Evolutionary conservation across 2,329 filamentous ascomycete species (phyloP).

Genomic region (Trichophyton simii): DNA sequence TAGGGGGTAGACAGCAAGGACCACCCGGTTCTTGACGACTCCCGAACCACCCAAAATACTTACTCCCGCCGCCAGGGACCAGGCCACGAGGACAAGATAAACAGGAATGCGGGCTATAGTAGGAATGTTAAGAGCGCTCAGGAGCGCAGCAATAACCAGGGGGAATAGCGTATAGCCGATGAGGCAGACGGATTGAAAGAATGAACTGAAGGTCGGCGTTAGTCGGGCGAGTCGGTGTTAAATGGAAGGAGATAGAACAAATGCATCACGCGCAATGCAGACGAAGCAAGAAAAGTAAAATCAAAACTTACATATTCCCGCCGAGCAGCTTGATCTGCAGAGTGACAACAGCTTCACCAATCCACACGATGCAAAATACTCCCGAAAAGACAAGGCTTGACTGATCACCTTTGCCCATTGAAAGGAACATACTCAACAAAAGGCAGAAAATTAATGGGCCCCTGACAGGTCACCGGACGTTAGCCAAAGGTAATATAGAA

Average conservation of each 20-base stretch:
- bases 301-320: conserved; percentile 73
- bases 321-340: conserved; percentile 92
- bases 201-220: conserved; percentile 51
- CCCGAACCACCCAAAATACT: conserved; percentile 93
- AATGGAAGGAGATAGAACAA: not conserved
- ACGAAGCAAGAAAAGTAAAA: not conserved
- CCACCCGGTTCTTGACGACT: conserved; percentile 87
- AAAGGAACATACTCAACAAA: conserved; percentile 73
- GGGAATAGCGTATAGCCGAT: conserved; percentile 98
- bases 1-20: conserved; percentile 84
- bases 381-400: conserved; percentile 85
- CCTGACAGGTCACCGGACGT: conserved; percentile 34
- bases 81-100: conserved; percentile 74
- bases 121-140: conserved; percentile 70
- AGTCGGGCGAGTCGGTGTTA: not conserved
- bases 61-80: conserved; percentile 89
- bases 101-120: conserved; percentile 78
- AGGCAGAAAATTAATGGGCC: conserved; percentile 91
- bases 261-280: not conserved
- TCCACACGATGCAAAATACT: conserved; percentile 93
- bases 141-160: conserved; percentile 77
- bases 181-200: conserved; percentile 93
- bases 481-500: not conserved
- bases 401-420: conserved; percentile 69
- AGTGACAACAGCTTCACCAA: conserved; percentile 93